phyloP scores from a whole-genome alignment of 306 rosid species.

The Corylus heterophylla region DNA sequence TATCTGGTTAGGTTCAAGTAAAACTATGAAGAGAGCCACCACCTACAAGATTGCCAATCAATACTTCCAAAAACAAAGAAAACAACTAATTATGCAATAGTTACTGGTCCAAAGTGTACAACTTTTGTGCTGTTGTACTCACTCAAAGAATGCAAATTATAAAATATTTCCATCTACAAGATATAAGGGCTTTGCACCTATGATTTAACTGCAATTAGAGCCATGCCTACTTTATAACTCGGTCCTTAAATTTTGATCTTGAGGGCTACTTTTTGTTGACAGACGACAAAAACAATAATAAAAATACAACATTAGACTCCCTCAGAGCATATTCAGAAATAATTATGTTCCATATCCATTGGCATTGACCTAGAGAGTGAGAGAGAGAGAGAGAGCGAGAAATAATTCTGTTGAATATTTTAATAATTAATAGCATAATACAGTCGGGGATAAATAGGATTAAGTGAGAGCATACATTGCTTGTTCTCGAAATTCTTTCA shows the following conservation, averaged over 20 bases:
- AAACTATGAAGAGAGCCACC: neutral
- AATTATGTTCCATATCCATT: neutral
- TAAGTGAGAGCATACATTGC: slow-evolving; percentile 58
- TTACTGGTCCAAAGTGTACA: neutral
- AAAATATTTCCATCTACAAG: neutral
- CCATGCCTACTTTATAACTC: neutral
- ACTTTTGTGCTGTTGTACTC: neutral
- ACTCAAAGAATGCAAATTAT: neutral
- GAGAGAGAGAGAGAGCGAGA: too few species aligned
- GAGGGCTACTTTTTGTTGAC: neutral
- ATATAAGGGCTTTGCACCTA: neutral
- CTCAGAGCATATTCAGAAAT: neutral
- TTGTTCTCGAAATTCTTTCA: slow-evolving; percentile 73
- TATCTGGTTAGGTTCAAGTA: neutral
- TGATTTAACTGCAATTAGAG: neutral
- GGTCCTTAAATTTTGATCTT: neutral
- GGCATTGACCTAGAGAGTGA: too few species aligned
- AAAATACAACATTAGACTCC: neutral
- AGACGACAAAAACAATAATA: neutral
- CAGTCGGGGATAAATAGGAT: neutral
- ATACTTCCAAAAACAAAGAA: neutral
- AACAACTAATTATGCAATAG: neutral
- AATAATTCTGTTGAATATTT: neutral
- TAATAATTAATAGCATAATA: neutral
- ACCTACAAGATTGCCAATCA: neutral